Evolutionary conservation across 2,329 filamentous ascomycete species (phyloP), one percentile per base, ranked within the genome.

Genomic region (Pseudogymnoascus verrucosus): DNA sequence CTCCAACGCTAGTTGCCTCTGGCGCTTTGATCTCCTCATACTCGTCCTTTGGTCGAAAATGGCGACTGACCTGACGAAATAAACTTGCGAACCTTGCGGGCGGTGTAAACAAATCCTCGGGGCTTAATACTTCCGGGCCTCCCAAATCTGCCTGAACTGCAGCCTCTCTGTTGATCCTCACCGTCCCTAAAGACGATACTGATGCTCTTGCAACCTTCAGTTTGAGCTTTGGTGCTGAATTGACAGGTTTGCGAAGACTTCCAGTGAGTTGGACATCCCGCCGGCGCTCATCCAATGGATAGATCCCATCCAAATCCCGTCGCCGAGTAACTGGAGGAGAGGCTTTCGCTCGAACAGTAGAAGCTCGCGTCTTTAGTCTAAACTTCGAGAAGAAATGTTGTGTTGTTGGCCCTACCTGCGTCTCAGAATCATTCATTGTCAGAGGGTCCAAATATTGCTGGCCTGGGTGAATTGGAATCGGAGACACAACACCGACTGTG

Each of bases 21-120:
- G 28, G 28, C 16, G n/a, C 51, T 14, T 21, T 34, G 51, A 57
- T 57, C 51, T 34, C 28, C 28, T 36, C 51, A 57, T 57, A 57
- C 28, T 36, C 51, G 11, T 34, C 51, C 28, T 57, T 57, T 10
- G 28, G 51, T 11, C 11, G 51, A 34, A 57, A 57, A 36, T 60
- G 62, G 12, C 62, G 44, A 28, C 62, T 61, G 39, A 73, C 68
- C 59, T 71, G 69, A 39, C 66, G 69, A 62, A 74, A 72, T n/a
- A 73, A 67, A 39, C 66, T 69, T 28, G 72, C 68, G 34, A 73
- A 61, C 36, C 69, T 69, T 57, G 63, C 61, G 59, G 65, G 59
- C 7, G 72, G 64, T 11, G 71, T 72, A 63, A 74, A 74, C 14
- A 74, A 61, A 63, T 74, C 72, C 63, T 68, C 71, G 8, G 69